A percentile compares a stretch with the other conserved stretches of the same genome.
phyloP scores from a whole-genome alignment of 345 rosid species.

The Citrus hindsii region DNA sequence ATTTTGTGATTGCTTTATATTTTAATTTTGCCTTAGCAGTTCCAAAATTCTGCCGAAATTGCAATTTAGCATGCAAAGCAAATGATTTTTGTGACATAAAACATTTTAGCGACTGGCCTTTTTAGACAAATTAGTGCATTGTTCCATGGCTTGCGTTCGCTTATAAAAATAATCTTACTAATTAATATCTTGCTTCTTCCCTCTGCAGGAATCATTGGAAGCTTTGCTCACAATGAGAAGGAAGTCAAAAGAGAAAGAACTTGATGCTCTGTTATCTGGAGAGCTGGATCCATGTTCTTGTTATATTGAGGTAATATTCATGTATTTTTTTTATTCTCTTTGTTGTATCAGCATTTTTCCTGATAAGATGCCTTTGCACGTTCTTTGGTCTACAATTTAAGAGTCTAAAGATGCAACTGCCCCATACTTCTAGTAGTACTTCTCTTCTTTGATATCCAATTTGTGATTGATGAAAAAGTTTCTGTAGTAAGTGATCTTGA shows the following conservation, averaged over 20 bases:
- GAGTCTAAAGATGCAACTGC: background rate
- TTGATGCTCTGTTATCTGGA: conserved; percentile 78
- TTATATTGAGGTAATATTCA: conserved; percentile 63
- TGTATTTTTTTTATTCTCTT: background rate
- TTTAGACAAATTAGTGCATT: background rate
- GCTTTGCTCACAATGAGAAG: conserved; percentile 78
- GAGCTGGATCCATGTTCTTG: conserved; percentile 83
- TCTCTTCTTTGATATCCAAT: background rate
- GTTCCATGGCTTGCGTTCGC: background rate
- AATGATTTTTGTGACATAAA: background rate
- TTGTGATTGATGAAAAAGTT: background rate
- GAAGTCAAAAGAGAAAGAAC: conserved; percentile 78
- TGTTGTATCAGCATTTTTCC: conserved; percentile 11
- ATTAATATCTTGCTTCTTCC: background rate
- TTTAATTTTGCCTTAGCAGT: background rate
- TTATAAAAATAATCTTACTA: background rate
- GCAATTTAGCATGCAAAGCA: background rate
- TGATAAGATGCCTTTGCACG: background rate
- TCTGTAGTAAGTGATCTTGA: conserved; percentile 3
- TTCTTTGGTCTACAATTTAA: background rate
- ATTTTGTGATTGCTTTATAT: background rate
- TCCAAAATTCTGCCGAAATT: background rate
- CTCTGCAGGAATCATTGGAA: conserved; percentile 61
- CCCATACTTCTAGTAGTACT: background rate
- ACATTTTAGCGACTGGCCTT: background rate